These are phyloP conservation scores for Vicia faba DNA, from an alignment of 306 rosid genomes.

Conservation along the genomic window DNA sequence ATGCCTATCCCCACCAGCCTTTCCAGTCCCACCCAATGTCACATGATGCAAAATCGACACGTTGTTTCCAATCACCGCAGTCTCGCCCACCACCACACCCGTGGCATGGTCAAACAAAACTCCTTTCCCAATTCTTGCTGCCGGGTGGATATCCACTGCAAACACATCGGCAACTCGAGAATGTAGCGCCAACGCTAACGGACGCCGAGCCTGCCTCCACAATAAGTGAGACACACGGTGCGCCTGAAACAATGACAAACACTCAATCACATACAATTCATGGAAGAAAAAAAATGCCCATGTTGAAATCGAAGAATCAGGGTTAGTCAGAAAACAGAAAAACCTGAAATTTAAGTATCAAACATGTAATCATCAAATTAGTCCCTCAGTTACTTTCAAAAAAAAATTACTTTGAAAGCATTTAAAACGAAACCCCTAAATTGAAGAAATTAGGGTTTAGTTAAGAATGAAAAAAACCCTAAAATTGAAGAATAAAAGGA, in stretches of 20 bases:
- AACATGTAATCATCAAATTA: background rate
- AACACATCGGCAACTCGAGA: constrained; percentile 85
- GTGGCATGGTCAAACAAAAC: constrained; percentile 89
- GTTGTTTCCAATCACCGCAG: constrained; percentile 89
- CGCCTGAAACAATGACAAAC: constrained; percentile 52
- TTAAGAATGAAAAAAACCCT: too few species aligned
- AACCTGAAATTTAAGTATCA: background rate
- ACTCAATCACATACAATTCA: background rate
- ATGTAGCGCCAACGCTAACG: constrained; percentile 80
- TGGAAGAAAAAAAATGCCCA: background rate
- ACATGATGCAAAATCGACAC: constrained; percentile 94
- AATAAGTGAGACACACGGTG: constrained; percentile 81
- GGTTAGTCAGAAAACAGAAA: background rate
- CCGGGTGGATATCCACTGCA: constrained; percentile 94
- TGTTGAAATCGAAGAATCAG: background rate
- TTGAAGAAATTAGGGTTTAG: too few species aligned
- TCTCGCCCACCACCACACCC: constrained; percentile 93
- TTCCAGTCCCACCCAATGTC: constrained; percentile 95
- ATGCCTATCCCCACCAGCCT: constrained; percentile 84
- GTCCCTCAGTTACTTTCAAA: too few species aligned
- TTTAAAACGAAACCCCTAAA: too few species aligned
- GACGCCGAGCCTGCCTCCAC: constrained; percentile 79
- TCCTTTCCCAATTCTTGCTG: constrained; percentile 82
- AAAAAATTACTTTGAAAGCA: too few species aligned
- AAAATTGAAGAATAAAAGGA: too few species aligned